Evolutionary conservation across 2,329 filamentous ascomycete species (phyloP), one percentile per base, ranked within the genome.

Genomic region (Lasiodiplodia sp.): DNA sequence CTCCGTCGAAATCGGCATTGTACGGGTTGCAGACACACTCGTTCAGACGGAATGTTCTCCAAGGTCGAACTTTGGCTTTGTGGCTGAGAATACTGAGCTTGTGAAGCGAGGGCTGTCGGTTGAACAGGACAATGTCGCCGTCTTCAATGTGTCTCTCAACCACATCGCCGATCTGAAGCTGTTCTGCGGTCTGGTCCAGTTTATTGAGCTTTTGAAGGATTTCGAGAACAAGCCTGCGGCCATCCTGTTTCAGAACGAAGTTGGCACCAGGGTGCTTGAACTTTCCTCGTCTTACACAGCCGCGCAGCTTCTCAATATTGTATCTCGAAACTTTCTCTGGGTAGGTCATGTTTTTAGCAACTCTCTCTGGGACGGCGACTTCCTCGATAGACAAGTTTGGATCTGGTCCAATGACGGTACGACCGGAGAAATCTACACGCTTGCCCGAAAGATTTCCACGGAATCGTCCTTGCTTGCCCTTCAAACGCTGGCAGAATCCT

Each of bases 11-110:
- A 87, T 99, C 96, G 68, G 96, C 96, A 74, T 99, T 99, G 85
- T 99, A 99, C 3, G 96, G 96, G 70, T 92, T 94, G 81, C 96
- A 99, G 1, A 97, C 96, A 87, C 96, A 99, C 79, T 99, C 96
- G 78, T 99, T 99, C 21, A 99, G 86, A 67, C 96, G 91, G 78
- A 99, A 98, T 0, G 96, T 99, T 79, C 94, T 90, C 90, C 96
- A 97, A 0, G 95, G 96, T 62, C 96, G 89, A 60, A 99, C 89
- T 80, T 97, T 97, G 74, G 91, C 96, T 75, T 92, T 90, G 83
- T 99, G 96, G 76, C 92, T 95, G 82, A 99, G 94, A 79, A 99
- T 99, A 89, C 93, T 97, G 72, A 99, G 91, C 80, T 98, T 99
- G 86, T 99, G 96, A 10, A 99, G 87, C 1, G 96, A 99, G 0